phyloP scores from a whole-genome alignment of 176 grass and related monocot species.

The Carex scoparia region DNA sequence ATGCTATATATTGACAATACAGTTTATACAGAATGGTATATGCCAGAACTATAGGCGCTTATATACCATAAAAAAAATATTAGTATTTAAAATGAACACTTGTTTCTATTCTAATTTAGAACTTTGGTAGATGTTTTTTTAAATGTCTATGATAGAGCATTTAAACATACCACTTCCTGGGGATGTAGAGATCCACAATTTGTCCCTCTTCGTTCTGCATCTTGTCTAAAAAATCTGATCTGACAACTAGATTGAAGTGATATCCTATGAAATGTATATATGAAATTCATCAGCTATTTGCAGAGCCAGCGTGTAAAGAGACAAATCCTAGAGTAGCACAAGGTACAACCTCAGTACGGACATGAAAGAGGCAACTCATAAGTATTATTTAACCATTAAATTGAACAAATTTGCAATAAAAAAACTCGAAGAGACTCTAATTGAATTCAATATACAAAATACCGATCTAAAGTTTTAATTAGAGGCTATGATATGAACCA shows the following conservation, averaged over 20 bases:
- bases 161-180: slow-evolving; percentile 41
- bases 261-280: not conserved
- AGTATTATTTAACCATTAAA: not conserved
- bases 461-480: not conserved
- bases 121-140: not conserved
- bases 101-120: not conserved
- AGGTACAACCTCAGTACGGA: no score
- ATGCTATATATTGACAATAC: not conserved
- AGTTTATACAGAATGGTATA: not conserved
- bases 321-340: not conserved
- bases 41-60: not conserved
- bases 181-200: slow-evolving; percentile 75
- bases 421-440: not conserved
- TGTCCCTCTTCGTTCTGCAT: slow-evolving; percentile 73
- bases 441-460: not conserved
- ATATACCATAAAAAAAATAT: not conserved
- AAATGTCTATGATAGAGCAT: not conserved
- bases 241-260: not conserved
- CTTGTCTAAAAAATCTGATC: slow-evolving; percentile 1
- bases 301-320: not conserved
- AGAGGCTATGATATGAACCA: not conserved
- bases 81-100: not conserved
- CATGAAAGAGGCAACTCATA: not conserved
- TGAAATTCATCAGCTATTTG: not conserved
- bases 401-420: no score